Percentiles rank a stretch among this genome's conserved stretches.
phyloP scores from a whole-genome alignment of 352 stramenopile species.

The Saprolegnia diclina region DNA sequence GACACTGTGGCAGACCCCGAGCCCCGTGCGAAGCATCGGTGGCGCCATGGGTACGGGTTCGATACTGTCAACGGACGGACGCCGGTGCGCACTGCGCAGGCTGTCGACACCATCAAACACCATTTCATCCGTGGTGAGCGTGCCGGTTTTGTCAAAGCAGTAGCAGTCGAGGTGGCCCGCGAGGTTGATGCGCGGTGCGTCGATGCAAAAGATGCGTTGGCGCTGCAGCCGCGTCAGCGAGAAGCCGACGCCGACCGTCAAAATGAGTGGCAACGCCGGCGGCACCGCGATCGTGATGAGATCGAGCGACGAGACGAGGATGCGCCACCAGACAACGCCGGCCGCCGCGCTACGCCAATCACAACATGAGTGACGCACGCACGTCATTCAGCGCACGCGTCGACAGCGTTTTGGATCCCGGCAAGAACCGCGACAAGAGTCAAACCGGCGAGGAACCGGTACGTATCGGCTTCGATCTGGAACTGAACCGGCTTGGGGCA shows the following conservation, averaged over 20 bases:
- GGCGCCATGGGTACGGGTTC: neutral
- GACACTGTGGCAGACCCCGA: conserved; percentile 4
- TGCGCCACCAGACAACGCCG: conserved; percentile 11
- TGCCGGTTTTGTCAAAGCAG: conserved; percentile 83
- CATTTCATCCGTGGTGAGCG: conserved; percentile 61
- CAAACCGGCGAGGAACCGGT: conserved; percentile 47
- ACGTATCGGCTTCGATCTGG: conserved; percentile 60
- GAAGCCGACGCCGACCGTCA: conserved; percentile 54
- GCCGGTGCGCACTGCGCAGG: neutral
- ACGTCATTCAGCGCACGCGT: neutral
- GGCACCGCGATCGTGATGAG: conserved; percentile 39
- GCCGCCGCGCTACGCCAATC: neutral
- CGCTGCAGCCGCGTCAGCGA: conserved; percentile 30
- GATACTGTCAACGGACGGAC: neutral
- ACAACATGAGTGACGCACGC: neutral
- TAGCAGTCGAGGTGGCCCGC: conserved; percentile 66
- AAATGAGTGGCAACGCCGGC: conserved; percentile 33
- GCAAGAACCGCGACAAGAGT: conserved; percentile 43
- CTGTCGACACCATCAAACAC: conserved; percentile 64
- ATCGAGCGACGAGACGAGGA: conserved; percentile 30
- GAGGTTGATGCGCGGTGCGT: conserved; percentile 64
- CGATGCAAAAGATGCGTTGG: conserved; percentile 43
- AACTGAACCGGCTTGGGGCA: conserved; percentile 56
- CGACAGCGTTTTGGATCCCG: conserved; percentile 41
- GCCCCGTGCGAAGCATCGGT: neutral